A percentile compares a stretch with the other conserved stretches of the same genome.
Conservation (phyloP, 331 rosid genomes). For the Malus hybrid region DNA sequence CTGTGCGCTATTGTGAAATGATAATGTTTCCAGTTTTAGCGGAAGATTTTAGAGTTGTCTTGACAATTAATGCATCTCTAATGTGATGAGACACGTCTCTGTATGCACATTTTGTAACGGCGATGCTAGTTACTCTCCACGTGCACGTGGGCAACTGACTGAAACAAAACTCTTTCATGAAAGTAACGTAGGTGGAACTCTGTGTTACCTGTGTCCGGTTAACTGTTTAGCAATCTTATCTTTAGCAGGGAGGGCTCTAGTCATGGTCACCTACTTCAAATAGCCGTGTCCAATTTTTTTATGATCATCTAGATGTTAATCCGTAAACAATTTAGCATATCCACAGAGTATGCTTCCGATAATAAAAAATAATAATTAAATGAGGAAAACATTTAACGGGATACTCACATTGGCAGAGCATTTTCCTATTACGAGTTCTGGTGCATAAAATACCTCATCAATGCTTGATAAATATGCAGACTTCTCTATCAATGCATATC, state of each 20-base stretch:
- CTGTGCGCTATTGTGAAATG: neutral
- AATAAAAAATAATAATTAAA: neutral
- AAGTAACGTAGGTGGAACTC: neutral
- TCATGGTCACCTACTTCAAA: neutral
- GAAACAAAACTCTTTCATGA: neutral
- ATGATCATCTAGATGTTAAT: neutral
- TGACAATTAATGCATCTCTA: constrained; percentile 1
- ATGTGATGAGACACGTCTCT: neutral
- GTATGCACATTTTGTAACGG: neutral
- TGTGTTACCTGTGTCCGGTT: neutral
- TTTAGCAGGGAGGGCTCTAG: neutral
- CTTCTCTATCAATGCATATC: neutral
- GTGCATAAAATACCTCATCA: neutral
- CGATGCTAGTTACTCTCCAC: neutral
- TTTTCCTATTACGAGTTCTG: neutral
- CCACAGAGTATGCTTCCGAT: neutral
- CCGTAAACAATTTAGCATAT: neutral
- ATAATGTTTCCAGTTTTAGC: neutral
- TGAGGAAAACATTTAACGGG: neutral
- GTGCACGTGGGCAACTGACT: neutral
- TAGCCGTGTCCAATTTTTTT: neutral
- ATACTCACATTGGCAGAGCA: neutral
- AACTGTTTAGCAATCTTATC: neutral
- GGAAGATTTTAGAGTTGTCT: neutral
- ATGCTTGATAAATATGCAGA: neutral